Conservation (phyloP, 1,139 yeast species). For the Debaryomycetaceae sp. region DNA sequence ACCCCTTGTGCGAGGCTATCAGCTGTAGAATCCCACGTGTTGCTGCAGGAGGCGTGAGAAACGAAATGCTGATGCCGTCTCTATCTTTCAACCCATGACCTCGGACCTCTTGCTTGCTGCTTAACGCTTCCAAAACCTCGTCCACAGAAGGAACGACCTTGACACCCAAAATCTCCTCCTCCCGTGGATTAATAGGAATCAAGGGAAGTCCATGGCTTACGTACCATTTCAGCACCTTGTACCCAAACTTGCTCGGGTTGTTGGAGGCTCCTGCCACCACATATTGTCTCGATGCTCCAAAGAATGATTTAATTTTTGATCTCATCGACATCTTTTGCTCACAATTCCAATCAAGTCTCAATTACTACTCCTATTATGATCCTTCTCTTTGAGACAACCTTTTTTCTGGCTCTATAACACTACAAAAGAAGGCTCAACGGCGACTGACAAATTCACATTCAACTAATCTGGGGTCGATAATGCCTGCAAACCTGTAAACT, state of each 20-base stretch:
- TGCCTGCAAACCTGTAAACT: too few relatives aligned
- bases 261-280: slow-evolving; percentile 75
- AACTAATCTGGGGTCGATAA: neutral
- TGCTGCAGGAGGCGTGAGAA: slow-evolving; percentile 71
- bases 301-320: slow-evolving; percentile 43
- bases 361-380: too few relatives aligned
- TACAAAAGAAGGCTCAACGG: too few relatives aligned
- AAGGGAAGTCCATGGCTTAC: slow-evolving; percentile 54
- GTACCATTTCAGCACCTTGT: slow-evolving; percentile 71
- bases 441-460: neutral
- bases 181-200: slow-evolving; percentile 63
- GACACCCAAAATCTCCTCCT: slow-evolving; percentile 43
- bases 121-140: slow-evolving; percentile 27
- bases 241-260: slow-evolving; percentile 66
- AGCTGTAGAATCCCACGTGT: slow-evolving; percentile 48
- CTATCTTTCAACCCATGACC: slow-evolving; percentile 22
- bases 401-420: too few relatives aligned
- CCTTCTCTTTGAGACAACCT: too few relatives aligned
- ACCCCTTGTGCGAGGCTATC: slow-evolving; percentile 29
- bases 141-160: slow-evolving; percentile 36
- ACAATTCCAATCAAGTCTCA: too few relatives aligned
- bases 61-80: slow-evolving; percentile 54
- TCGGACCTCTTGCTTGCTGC: slow-evolving; percentile 20
- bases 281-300: slow-evolving; percentile 50
- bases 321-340: slow-evolving; percentile 43